Conservation (phyloP, 495 filamentous ascomycete genomes). For the Tuber aestivum region DNA sequence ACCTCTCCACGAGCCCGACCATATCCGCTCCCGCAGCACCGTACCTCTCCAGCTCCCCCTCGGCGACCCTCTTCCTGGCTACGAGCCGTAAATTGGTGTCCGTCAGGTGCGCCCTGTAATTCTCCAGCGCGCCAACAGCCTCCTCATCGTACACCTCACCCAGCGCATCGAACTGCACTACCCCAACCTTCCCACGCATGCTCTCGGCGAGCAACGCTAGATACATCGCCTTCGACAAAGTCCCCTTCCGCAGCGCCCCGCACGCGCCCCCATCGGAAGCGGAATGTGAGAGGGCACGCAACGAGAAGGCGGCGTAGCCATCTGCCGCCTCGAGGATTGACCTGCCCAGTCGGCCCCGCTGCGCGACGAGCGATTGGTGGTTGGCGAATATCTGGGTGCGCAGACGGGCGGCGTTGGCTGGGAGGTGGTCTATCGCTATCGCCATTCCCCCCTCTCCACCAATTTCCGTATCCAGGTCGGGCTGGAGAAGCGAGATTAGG, state of each 20-base stretch:
- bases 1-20: slow-evolving; percentile 38
- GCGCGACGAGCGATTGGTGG: slow-evolving; percentile 11
- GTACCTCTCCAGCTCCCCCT: slow-evolving; percentile 42
- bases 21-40: slow-evolving; percentile 43
- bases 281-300: slow-evolving; percentile 16
- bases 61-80: slow-evolving; percentile 36
- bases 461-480: background rate
- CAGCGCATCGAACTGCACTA: slow-evolving; percentile 34
- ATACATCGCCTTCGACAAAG: slow-evolving; percentile 29
- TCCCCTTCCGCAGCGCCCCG: slow-evolving; percentile 13
- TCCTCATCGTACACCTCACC: slow-evolving; percentile 38
- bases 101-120: slow-evolving; percentile 36
- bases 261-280: slow-evolving; percentile 1
- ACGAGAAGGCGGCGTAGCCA: slow-evolving; percentile 10
- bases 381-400: slow-evolving; percentile 26
- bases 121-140: slow-evolving; percentile 37
- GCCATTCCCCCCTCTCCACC: background rate
- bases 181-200: slow-evolving; percentile 36
- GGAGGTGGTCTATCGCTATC: slow-evolving; percentile 28
- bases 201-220: slow-evolving; percentile 32
- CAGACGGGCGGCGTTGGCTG: slow-evolving; percentile 37
- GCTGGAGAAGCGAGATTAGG: background rate
- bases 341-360: slow-evolving; percentile 16
- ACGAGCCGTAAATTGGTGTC: slow-evolving; percentile 36
- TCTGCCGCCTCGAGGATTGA: slow-evolving; percentile 15